Evolutionary conservation across 768 basidiomycete species (phyloP).

Genomic region (Panaeolus cyanescens): DNA sequence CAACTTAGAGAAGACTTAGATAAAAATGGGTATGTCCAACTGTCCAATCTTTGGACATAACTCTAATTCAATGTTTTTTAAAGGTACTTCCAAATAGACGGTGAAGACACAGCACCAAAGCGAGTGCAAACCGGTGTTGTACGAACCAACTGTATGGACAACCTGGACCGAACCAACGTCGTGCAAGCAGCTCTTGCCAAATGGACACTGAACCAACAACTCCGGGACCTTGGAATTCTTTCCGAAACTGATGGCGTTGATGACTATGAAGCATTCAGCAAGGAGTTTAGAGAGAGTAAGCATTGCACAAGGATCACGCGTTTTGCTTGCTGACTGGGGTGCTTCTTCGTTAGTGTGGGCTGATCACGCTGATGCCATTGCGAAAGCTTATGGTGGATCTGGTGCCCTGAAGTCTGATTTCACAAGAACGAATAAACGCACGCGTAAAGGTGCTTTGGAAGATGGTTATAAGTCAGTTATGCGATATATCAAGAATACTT

Average conservation of each 20-base stretch:
- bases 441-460: slow-evolving; percentile 74
- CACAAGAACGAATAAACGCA: slow-evolving; percentile 90
- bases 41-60: neutral
- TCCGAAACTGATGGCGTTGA: slow-evolving; percentile 74
- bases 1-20: slow-evolving; percentile 69
- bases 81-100: slow-evolving; percentile 80
- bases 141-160: slow-evolving; percentile 98
- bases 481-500: slow-evolving; percentile 95
- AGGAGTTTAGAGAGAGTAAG: slow-evolving; percentile 88
- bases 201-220: slow-evolving; percentile 78
- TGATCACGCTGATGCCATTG: slow-evolving; percentile 91
- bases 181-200: slow-evolving; percentile 91
- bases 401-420: slow-evolving; percentile 97
- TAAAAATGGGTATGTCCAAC: slow-evolving; percentile 62
- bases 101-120: slow-evolving; percentile 44
- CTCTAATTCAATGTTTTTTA: slow-evolving; percentile 3
- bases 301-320: neutral
- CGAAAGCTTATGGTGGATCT: slow-evolving; percentile 91
- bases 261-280: slow-evolving; percentile 76
- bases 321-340: neutral
- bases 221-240: slow-evolving; percentile 73
- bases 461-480: slow-evolving; percentile 84
- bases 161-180: slow-evolving; percentile 95
- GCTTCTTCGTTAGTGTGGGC: slow-evolving; percentile 78
- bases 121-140: slow-evolving; percentile 75